A percentile compares a stretch with the other conserved stretches of the same genome.
Conservation (phyloP, 768 basidiomycete genomes). For the Tremella fuciformis region DNA sequence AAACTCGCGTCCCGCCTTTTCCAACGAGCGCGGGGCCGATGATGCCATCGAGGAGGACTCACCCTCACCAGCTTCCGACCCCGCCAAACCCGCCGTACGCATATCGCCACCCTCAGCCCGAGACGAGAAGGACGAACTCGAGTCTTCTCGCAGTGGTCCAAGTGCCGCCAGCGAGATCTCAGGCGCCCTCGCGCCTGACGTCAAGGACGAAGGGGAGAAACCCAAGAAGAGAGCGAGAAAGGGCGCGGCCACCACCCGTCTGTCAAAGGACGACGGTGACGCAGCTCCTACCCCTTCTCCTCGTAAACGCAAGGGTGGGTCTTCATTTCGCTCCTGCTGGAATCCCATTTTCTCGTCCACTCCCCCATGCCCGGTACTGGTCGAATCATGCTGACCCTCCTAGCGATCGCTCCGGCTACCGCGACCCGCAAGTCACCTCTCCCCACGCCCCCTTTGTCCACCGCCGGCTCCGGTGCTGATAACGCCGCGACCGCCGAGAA, state of each 20-base stretch:
- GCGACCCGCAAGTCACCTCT: conserved; percentile 25
- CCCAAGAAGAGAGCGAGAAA: conserved; percentile 15
- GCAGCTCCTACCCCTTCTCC: conserved; percentile 20
- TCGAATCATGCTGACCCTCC: conserved; percentile 3
- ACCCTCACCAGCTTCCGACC: conserved; percentile 1
- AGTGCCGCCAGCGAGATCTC: background rate
- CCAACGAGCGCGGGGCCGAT: conserved; percentile 31
- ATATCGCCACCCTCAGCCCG: background rate
- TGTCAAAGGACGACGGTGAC: conserved; percentile 3
- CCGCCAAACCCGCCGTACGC: conserved; percentile 12
- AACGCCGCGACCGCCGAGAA: conserved; percentile 12
- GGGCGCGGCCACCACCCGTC: conserved; percentile 1
- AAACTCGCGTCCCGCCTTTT: conserved; percentile 3
- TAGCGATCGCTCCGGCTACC: conserved; percentile 16
- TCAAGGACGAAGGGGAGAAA: background rate
- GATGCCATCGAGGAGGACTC: conserved; percentile 28
- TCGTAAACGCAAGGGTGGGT: conserved; percentile 39
- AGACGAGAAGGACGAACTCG: conserved; percentile 11
- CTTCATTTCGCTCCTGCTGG: background rate
- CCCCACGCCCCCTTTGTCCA: conserved; percentile 31
- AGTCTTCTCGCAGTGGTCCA: conserved; percentile 2
- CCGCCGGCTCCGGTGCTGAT: conserved; percentile 3
- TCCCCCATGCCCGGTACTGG: no score
- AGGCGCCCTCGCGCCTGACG: conserved; percentile 7
- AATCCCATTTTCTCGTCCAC: background rate